Evolutionary conservation across 2,329 filamentous ascomycete genomes (phyloP).

Genomic region (Cladosporium sp.): DNA sequence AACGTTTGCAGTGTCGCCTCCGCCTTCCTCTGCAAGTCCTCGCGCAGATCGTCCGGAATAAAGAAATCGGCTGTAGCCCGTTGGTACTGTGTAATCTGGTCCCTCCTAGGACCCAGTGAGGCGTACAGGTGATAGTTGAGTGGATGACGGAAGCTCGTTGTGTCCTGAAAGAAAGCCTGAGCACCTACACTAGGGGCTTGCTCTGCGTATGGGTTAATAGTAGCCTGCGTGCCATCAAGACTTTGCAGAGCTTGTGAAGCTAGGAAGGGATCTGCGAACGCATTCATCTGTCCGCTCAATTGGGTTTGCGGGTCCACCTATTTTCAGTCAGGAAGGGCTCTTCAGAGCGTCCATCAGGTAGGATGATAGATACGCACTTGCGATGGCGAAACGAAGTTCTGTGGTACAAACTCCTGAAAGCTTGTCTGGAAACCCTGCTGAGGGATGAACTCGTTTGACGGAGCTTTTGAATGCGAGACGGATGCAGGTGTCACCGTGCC

Average conservation of each 20-base stretch:
- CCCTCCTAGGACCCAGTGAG: slow-evolving; percentile 74
- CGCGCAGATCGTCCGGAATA: slow-evolving; percentile 76
- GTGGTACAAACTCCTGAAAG: slow-evolving; percentile 54
- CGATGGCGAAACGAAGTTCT: slow-evolving; percentile 52
- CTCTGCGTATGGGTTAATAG: slow-evolving; percentile 68
- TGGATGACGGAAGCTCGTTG: slow-evolving; percentile 54
- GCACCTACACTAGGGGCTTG: slow-evolving; percentile 60
- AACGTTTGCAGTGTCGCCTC: slow-evolving; percentile 82
- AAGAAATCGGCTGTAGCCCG: slow-evolving; percentile 87
- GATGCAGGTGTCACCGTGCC: slow-evolving; percentile 39
- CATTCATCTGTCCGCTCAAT: slow-evolving; percentile 29
- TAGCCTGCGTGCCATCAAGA: slow-evolving; percentile 34
- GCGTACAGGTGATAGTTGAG: slow-evolving; percentile 92
- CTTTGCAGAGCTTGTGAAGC: slow-evolving; percentile 23
- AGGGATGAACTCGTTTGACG: slow-evolving; percentile 40
- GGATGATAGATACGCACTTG: slow-evolving; percentile 18
- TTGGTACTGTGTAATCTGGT: slow-evolving; percentile 80
- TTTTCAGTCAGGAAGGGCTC: slow-evolving; percentile 15
- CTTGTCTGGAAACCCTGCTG: slow-evolving; percentile 35
- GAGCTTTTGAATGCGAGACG: slow-evolving; percentile 41
- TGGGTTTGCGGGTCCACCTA: slow-evolving; percentile 25
- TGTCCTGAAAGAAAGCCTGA: slow-evolving; percentile 62
- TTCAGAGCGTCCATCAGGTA: slow-evolving; percentile 2
- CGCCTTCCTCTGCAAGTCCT: slow-evolving; percentile 83
- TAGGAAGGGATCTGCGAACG: slow-evolving; percentile 42